phyloP scores from a whole-genome alignment of 208 protist species.

The Crithidia thermophila region DNA sequence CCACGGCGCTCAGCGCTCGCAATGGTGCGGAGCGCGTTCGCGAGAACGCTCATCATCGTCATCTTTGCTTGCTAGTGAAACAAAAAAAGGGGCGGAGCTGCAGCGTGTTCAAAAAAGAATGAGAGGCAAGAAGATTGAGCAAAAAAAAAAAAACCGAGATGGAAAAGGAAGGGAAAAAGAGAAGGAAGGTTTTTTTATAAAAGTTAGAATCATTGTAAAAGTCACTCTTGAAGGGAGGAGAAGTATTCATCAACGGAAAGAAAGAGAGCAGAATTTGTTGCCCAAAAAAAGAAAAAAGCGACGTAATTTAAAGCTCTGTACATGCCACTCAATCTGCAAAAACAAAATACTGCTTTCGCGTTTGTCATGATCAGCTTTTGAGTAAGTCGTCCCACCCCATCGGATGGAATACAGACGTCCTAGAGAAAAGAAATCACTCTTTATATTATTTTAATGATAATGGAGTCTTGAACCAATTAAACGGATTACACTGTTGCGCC shows the following conservation, averaged over 20 bases:
- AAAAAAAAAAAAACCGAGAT: neutral
- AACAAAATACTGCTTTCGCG: too few relatives aligned
- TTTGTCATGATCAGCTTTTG: too few relatives aligned
- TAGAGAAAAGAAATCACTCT: too few relatives aligned
- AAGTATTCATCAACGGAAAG: slow-evolving; percentile 6
- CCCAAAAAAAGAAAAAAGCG: neutral
- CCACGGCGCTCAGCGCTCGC: slow-evolving; percentile 99
- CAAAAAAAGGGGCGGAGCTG: slow-evolving; percentile 7
- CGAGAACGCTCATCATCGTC: slow-evolving; percentile 99
- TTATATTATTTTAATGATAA: too few relatives aligned
- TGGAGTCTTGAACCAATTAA: too few relatives aligned
- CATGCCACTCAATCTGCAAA: too few relatives aligned
- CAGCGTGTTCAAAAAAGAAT: neutral
- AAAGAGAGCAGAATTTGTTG: slow-evolving; percentile 12
- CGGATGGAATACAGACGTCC: too few relatives aligned
- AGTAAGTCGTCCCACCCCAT: too few relatives aligned
- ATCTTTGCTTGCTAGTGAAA: slow-evolving; percentile 86
- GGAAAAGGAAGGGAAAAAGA: slow-evolving; percentile 12
- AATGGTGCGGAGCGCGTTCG: slow-evolving; percentile 99
- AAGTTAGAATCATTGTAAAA: too few relatives aligned
- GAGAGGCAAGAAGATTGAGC: neutral
- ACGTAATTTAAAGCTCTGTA: neutral
- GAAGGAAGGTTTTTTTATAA: too few relatives aligned
- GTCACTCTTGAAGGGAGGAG: neutral
- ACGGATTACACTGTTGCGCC: too few relatives aligned